A percentile compares a stretch with the other conserved stretches of the same genome.
These are phyloP conservation scores for Trametes meyenii DNA, from an alignment of 768 basidiomycete genomes.

Conservation along the genomic window DNA sequence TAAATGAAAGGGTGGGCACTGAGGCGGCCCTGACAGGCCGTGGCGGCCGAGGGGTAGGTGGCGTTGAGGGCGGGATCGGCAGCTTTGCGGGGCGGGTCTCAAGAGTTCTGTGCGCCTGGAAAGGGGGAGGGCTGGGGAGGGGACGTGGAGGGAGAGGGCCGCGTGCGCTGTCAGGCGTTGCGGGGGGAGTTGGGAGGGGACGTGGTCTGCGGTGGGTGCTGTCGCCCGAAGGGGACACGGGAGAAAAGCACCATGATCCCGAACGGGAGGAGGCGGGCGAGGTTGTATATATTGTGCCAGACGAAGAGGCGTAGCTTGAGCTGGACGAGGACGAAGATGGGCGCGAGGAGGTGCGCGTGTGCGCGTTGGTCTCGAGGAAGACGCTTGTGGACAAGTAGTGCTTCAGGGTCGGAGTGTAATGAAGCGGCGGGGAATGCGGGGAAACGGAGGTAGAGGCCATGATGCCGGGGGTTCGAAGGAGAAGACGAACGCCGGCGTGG, in stretches of 20 bases:
- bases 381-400: slow-evolving; percentile 9
- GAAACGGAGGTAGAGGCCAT: not conserved
- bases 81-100: not conserved
- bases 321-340: slow-evolving; percentile 16
- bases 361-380: not conserved
- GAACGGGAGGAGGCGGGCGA: not conserved
- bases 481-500: not conserved
- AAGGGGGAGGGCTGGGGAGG: slow-evolving; percentile 9
- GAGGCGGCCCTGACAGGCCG: no score
- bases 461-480: not conserved
- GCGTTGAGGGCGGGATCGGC: slow-evolving; percentile 1
- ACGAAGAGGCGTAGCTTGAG: slow-evolving; percentile 1
- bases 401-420: not conserved
- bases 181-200: slow-evolving; percentile 10
- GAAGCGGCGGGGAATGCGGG: not conserved
- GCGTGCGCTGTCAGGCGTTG: not conserved
- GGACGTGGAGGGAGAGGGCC: slow-evolving; percentile 7
- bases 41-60: not conserved
- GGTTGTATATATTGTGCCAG: not conserved
- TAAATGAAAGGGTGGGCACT: no score
- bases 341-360: slow-evolving; percentile 3
- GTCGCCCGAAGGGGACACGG: not conserved
- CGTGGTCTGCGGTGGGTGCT: not conserved
- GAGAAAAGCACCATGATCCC: not conserved
- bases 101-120: not conserved